Base-by-base conservation (phyloP, 352 stramenopile species). In the Labyrinthula sp. region DNA sequence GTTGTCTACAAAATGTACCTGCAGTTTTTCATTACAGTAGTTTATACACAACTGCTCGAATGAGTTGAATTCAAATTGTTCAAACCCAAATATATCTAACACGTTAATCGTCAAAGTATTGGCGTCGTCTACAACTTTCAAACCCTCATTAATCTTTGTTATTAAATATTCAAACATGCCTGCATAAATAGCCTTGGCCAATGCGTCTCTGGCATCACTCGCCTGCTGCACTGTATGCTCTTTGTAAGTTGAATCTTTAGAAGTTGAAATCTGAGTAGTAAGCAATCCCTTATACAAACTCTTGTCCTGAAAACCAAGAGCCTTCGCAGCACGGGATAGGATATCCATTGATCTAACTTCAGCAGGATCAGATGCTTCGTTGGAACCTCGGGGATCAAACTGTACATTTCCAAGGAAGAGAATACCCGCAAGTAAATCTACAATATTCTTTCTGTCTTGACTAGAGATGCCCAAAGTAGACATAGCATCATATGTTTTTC, bases 11-110 rank as follows among this genome's bases (percentile, higher is more conserved):
- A 89, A 92, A 54, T 87, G 75, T 38, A 87, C 72, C 64, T 90
- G 78, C 18, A 90, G 60, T 29, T 76, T 86, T 45, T 89, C 78
- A 46, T 90, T 90, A 1, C 74, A 74, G 56, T 84, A 90, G 64
- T 90, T 90, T 56, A 90, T 90, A 58, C 78, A 90, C 4, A 85
- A 48, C 39, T 94, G 84, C 60, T 94, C 83, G 45, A 93, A 93
- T 18, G 77, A 82, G 56, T 93, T 94, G 61, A 74, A 56, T 45
- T 68, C 67, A 9, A 82, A 58, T 38, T 79, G 68, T 55, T 82
- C 74, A 46, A 85, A 82, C 2, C 74, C 73, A 48, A 82, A 82
- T 17, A 82, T 85, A 63, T 85, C 74, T 14, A 82, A 52, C 9
- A 82, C 40, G 7, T 77, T 76, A 10, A 90, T 67, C 48, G 72